Evolutionary conservation across 345 rosid species (phyloP).

Genomic region (Eucalyptus dawsonii): DNA sequence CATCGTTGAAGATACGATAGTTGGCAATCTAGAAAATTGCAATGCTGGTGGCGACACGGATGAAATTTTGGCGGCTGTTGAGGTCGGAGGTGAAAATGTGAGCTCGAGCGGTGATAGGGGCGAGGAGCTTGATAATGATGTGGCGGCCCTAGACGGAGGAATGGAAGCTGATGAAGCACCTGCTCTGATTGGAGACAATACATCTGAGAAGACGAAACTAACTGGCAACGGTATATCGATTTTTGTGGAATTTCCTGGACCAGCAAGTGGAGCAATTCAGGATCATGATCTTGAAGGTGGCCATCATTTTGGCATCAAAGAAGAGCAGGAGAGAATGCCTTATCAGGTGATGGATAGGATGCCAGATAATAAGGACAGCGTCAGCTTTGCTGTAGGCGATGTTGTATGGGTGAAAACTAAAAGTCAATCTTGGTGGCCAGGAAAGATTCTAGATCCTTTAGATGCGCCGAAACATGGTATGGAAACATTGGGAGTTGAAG

Average conservation of each 20-base stretch:
- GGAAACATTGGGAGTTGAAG: neutral
- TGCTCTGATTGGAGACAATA: constrained; percentile 6
- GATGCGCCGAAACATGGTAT: constrained; percentile 7
- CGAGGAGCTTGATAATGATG: neutral
- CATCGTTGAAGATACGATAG: neutral
- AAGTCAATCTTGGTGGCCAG: constrained; percentile 81
- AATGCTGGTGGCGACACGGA: neutral
- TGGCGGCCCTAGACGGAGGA: constrained; percentile 1
- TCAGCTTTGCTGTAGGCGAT: constrained; percentile 43
- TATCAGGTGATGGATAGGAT: neutral
- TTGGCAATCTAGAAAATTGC: neutral
- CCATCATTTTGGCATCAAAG: neutral
- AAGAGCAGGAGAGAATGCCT: neutral
- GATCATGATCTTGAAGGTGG: neutral
- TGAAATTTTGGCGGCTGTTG: neutral
- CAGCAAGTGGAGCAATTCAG: constrained; percentile 3
- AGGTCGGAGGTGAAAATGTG: neutral
- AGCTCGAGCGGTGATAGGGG: neutral
- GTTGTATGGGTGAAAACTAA: constrained; percentile 68
- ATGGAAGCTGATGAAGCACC: constrained; percentile 5
- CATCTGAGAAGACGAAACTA: constrained; percentile 28
- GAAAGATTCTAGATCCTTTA: constrained; percentile 44
- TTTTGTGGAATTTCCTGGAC: constrained; percentile 53
- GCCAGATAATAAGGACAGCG: neutral
- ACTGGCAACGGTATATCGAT: constrained; percentile 48